These are phyloP conservation scores for Trichoderma brevicompactum DNA, from an alignment of 2,329 filamentous ascomycete genomes.

Conservation along the genomic window DNA sequence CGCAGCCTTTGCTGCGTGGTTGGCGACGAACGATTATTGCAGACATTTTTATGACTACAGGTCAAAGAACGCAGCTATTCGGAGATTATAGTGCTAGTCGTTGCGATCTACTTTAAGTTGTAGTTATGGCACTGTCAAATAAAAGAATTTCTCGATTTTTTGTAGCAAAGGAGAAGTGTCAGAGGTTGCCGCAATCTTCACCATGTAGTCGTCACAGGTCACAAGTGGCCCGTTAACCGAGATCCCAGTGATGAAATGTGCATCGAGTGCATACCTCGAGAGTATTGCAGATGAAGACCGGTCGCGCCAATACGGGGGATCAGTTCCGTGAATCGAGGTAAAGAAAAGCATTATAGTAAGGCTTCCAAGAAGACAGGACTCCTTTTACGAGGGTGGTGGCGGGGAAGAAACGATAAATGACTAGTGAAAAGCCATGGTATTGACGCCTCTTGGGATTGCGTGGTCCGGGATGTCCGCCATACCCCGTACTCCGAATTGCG, in stretches of 20 bases:
- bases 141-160: too few species aligned
- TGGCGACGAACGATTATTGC: not conserved
- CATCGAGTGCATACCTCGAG: not conserved
- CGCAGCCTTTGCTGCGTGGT: slow-evolving; percentile 24
- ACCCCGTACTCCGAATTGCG: not conserved
- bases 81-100: not conserved
- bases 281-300: not conserved
- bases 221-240: too few species aligned
- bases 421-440: slow-evolving; percentile 7
- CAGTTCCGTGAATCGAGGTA: not conserved
- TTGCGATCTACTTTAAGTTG: too few species aligned
- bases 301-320: too few species aligned
- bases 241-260: too few species aligned
- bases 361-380: not conserved
- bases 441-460: slow-evolving; percentile 2
- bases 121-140: too few species aligned
- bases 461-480: not conserved
- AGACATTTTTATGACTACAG: not conserved
- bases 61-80: not conserved
- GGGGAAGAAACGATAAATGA: not conserved
- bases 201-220: too few species aligned
- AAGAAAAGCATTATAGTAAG: not conserved
- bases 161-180: too few species aligned
- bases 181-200: too few species aligned
- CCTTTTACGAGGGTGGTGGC: not conserved